Evolutionary conservation across 768 basidiomycete genomes (phyloP), one percentile per base, ranked within the genome.

Genomic region (Termitomyces sp.): DNA sequence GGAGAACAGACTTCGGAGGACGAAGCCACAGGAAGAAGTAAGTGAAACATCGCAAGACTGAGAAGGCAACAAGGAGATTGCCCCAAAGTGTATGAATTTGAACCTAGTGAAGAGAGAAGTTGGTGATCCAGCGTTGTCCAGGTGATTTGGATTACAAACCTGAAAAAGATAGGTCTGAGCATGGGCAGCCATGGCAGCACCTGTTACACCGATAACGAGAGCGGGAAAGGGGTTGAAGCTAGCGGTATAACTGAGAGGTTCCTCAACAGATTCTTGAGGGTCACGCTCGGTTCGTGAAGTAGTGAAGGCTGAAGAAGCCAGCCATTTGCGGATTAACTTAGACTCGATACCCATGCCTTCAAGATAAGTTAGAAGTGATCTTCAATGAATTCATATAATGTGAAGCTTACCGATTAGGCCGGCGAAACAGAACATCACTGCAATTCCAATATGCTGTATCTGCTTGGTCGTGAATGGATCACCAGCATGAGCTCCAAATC

Each of bases 401-500:
- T 13, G 4, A 53, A 46, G 57, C 61, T 49, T 40, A 28, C 94
- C 95, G 2, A 94, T 70, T 7, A 92, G 80, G 12, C 96, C 96
- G 24, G 92, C 94, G 68, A 94, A 96, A 86, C 92, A 96, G 74
- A 95, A 97, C 94, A 95, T 95, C 64, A 89, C 92, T 67, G 96
- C 96, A 65, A 98, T 97, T 58, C 89, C 84, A 58, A 96, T 96
- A 68, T 98, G 96, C 69, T 98, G 94, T 16, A 97, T 84, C 70
- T 97, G 85, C 73, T 94, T 96, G 28, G 94, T 90, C 1, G 91
- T 91, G 75, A 83, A 96, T 15, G 95, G 91, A 69, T 89, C 88
- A 15, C 91, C 92, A 0, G 90, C 75, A 16, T 82, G 75, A 1
- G 88, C 91, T 3, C 95, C 96, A 65, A 96, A 92, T 45, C 96